Base-by-base conservation (phyloP, 352 stramenopile genomes). In the Phytophthora sansomeana region DNA sequence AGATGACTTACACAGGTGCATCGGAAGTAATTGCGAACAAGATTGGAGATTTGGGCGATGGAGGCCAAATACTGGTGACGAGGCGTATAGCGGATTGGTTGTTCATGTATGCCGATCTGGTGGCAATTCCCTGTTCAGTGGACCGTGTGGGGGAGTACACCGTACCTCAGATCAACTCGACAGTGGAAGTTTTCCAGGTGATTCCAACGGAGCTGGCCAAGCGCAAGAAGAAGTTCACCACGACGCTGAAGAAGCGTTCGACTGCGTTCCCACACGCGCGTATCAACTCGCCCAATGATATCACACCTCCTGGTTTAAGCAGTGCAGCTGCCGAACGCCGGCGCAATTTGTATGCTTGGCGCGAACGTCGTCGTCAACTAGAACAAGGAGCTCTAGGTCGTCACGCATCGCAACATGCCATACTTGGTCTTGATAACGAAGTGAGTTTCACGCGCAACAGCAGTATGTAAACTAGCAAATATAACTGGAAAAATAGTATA, bases 1-100 rank as follows among this genome's bases (percentile, higher is more conserved):
- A 85, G 42, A 85, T 84, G 72, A 87, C 68, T 9, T 89, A 89
- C 54, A 84, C 77, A 1, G 80, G 80, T 6, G 69, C 77, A 4
- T 77, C 77, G 0, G 75, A 85, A 60, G 68, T 87, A 4, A 85
- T 85, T 24, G 80, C 76, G 4, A 78, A 81, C 21, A 75, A 84
- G 44, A 69, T 87, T 30, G 78, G 78, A 5, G 81, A 87, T 41
- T 33, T 90, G 32, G 81, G 81, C 6, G 74, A 76, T 41, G 81
- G 81, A 4, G 81, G 81, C 1, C 81, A 90, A 44, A 83, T 90
- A 43, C 46, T 90, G 5, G 57, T 87, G 3, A 90, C 81, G 1
- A 70, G 58, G 52, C 72, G 76, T 5, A 52, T 90, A 7, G 81
- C 77, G 0, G 77, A 80, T 4, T 89, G 76, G 78, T 52, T 87